Conservation (phyloP, 306 rosid species). For the Astragalus glycyphyllos region DNA sequence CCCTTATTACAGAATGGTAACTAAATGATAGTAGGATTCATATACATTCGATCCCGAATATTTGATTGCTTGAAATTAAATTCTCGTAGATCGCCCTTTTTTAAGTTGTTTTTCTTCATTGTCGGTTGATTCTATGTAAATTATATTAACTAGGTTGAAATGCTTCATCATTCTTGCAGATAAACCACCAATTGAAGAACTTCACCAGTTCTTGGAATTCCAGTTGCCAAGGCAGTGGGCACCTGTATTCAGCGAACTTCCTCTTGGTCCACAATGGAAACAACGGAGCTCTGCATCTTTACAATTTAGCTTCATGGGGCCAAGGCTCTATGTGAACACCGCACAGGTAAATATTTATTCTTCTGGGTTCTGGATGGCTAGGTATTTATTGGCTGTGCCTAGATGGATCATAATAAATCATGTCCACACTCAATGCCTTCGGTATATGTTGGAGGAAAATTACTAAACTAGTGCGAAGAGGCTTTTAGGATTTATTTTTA, state of each 20-base stretch:
- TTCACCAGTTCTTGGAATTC: conserved; percentile 97
- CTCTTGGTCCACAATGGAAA: conserved; percentile 96
- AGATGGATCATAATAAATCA: conserved; percentile 12
- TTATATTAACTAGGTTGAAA: conserved; percentile 26
- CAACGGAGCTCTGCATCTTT: conserved; percentile 74
- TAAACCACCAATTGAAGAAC: conserved; percentile 94
- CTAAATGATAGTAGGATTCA: neutral
- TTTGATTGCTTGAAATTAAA: conserved; percentile 10
- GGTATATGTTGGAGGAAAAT: conserved; percentile 17
- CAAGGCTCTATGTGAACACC: conserved; percentile 89
- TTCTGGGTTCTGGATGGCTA: conserved; percentile 25
- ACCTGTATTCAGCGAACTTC: conserved; percentile 95
- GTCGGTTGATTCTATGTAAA: conserved; percentile 1
- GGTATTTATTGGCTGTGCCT: conserved; percentile 35
- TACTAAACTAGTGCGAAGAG: conserved; percentile 1
- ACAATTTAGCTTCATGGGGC: conserved; percentile 95
- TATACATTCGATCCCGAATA: neutral
- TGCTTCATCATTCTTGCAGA: conserved; percentile 58
- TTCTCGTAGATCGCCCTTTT: conserved; percentile 16
- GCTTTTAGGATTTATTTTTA: conserved; percentile 35
- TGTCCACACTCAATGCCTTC: conserved; percentile 24
- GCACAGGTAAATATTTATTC: conserved; percentile 57
- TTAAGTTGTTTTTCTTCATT: conserved; percentile 3
- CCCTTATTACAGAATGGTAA: neutral
- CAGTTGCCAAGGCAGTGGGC: conserved; percentile 99